phyloP scores from a whole-genome alignment of 2,329 filamentous ascomycete species.

The Neofusicoccum umdonicola region DNA sequence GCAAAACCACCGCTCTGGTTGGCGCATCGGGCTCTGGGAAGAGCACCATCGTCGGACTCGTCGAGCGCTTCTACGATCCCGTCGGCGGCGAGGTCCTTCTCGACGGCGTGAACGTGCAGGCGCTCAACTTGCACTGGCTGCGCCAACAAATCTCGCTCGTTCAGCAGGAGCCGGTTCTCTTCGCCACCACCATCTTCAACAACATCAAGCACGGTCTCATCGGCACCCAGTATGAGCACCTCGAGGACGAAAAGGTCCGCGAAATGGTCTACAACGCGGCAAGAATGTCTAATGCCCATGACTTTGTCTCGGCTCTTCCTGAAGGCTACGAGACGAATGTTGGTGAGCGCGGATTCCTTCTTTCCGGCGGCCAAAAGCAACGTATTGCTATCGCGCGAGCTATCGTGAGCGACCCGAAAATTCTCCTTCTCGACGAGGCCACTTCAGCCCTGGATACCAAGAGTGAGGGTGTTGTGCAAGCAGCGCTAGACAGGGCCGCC shows the following conservation, averaged over 20 bases:
- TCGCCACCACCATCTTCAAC: slow-evolving; percentile 77
- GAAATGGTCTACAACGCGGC: slow-evolving; percentile 73
- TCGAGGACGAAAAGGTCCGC: slow-evolving; percentile 61
- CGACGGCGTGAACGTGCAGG: slow-evolving; percentile 77
- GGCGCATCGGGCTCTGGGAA: slow-evolving; percentile 90
- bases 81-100: slow-evolving; percentile 73
- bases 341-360: slow-evolving; percentile 81
- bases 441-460: slow-evolving; percentile 89
- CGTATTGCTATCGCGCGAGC: slow-evolving; percentile 87
- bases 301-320: slow-evolving; percentile 75
- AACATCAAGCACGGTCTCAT: slow-evolving; percentile 88
- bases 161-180: slow-evolving; percentile 84
- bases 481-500: slow-evolving; percentile 77
- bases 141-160: slow-evolving; percentile 86
- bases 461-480: slow-evolving; percentile 87
- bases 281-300: slow-evolving; percentile 84
- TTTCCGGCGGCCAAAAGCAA: slow-evolving; percentile 91
- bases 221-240: slow-evolving; percentile 69
- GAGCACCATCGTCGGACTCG: slow-evolving; percentile 83
- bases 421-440: slow-evolving; percentile 86
- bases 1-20: slow-evolving; percentile 85
- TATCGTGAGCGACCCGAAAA: slow-evolving; percentile 80
- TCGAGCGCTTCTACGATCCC: slow-evolving; percentile 88
- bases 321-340: slow-evolving; percentile 89
- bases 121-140: slow-evolving; percentile 80